Evolutionary conservation across 2,329 filamentous ascomycete species (phyloP).

Genomic region (Cladophialophora immunda): DNA sequence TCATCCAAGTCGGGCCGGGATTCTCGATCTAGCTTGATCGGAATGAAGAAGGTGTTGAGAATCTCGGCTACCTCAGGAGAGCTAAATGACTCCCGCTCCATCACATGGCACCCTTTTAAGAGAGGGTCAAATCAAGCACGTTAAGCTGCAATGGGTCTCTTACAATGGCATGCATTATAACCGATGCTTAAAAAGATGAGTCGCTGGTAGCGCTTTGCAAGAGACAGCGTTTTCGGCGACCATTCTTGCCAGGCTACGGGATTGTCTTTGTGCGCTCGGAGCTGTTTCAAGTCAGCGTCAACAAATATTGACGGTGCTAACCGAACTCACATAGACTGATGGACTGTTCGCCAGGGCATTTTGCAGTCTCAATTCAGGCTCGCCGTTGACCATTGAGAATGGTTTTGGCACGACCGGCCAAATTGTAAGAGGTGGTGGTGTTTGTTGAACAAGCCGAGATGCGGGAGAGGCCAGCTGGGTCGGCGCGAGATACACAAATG

Average conservation of each 20-base stretch:
- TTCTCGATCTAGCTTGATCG: slow-evolving; percentile 91
- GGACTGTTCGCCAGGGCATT: slow-evolving; percentile 52
- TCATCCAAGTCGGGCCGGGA: slow-evolving; percentile 92
- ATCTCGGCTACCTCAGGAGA: slow-evolving; percentile 80
- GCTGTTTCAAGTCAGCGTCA: slow-evolving; percentile 49
- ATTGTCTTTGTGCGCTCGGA: slow-evolving; percentile 79
- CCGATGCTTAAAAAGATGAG: slow-evolving; percentile 94
- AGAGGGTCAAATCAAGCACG: slow-evolving; percentile 16
- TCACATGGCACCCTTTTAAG: slow-evolving; percentile 80
- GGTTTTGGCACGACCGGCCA: slow-evolving; percentile 5
- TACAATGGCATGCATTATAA: slow-evolving; percentile 95
- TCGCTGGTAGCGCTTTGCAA: slow-evolving; percentile 83
- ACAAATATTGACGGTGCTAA: not conserved
- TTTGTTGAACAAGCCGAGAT: not conserved
- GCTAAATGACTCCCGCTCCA: slow-evolving; percentile 90
- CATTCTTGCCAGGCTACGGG: slow-evolving; percentile 92
- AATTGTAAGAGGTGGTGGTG: not conserved
- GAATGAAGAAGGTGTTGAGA: slow-evolving; percentile 87
- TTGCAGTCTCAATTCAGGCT: slow-evolving; percentile 30
- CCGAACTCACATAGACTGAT: slow-evolving; percentile 69
- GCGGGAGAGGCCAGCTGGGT: not conserved
- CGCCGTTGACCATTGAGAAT: slow-evolving; percentile 30
- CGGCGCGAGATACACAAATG: not conserved
- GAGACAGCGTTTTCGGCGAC: slow-evolving; percentile 76
- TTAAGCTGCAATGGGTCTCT: slow-evolving; percentile 44